phyloP scores from a whole-genome alignment of 306 rosid genomes.

The Lathyrus oleraceus region DNA sequence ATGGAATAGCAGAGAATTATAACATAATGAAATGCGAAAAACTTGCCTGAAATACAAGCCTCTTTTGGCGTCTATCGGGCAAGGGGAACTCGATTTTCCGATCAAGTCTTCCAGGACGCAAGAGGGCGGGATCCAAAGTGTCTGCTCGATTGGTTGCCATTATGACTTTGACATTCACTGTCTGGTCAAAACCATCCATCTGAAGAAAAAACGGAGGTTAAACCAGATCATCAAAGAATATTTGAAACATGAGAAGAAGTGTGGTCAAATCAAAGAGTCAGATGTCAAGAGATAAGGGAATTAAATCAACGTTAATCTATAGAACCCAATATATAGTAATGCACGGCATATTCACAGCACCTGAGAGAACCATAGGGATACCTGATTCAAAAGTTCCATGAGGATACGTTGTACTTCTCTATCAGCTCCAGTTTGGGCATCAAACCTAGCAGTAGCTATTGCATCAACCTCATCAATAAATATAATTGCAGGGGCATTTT shows the following conservation, averaged over 20 bases:
- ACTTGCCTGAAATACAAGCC: constrained; percentile 96
- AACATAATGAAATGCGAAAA: constrained; percentile 15
- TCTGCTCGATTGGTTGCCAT: constrained; percentile 99
- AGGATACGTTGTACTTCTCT: constrained; percentile 99
- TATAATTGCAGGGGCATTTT: constrained; percentile 99
- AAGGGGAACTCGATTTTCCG: constrained; percentile 95
- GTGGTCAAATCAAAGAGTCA: background rate
- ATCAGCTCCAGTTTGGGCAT: constrained; percentile 99
- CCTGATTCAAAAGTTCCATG: constrained; percentile 99
- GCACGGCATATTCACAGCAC: background rate
- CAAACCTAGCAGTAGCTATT: constrained; percentile 97
- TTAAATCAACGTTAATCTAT: background rate
- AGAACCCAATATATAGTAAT: background rate
- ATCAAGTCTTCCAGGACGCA: constrained; percentile 99
- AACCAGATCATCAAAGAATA: constrained; percentile 22
- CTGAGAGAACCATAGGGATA: constrained; percentile 24
- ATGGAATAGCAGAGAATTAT: background rate
- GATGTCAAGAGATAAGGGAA: background rate
- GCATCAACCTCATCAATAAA: constrained; percentile 99
- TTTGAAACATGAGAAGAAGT: background rate
- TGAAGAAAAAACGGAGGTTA: constrained; percentile 35
- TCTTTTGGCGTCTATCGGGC: constrained; percentile 95
- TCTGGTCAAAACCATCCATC: constrained; percentile 99
- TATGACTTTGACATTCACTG: constrained; percentile 96
- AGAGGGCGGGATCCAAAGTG: constrained; percentile 95